phyloP scores from a whole-genome alignment of 2,329 filamentous ascomycete genomes.

The Colletotrichum lentis region DNA sequence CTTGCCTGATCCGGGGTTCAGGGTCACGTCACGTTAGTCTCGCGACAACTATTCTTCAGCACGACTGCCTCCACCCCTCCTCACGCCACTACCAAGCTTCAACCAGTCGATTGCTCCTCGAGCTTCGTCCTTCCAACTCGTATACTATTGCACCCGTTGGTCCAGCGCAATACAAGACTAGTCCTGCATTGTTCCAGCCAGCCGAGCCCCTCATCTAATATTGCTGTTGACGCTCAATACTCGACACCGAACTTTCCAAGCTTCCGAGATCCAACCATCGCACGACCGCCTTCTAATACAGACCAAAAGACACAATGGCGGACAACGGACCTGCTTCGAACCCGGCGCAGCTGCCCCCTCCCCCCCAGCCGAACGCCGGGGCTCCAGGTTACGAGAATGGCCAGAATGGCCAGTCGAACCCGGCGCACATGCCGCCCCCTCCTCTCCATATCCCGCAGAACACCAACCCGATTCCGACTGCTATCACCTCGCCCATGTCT shows the following conservation, averaged over 20 bases:
- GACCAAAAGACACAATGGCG: constrained; percentile 67
- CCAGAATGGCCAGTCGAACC: constrained; percentile 74
- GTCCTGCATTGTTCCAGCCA: constrained; percentile 26
- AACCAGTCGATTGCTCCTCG: constrained; percentile 6
- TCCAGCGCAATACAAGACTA: constrained; percentile 12
- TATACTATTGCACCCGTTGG: constrained; percentile 1
- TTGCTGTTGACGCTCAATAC: constrained; percentile 28
- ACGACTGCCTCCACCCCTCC: constrained; percentile 19
- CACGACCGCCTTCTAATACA: constrained; percentile 19
- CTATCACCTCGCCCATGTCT: constrained; percentile 87
- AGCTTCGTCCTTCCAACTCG: neutral
- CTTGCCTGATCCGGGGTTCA: constrained; percentile 25
- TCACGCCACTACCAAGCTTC: constrained; percentile 24
- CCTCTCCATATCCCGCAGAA: constrained; percentile 95
- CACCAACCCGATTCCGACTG: constrained; percentile 92
- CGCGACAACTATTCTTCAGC: constrained; percentile 15
- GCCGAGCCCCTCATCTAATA: constrained; percentile 34
- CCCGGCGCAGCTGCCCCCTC: constrained; percentile 72
- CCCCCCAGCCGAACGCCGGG: constrained; percentile 72
- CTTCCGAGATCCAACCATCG: constrained; percentile 17
- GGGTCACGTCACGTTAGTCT: constrained; percentile 34
- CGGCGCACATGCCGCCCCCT: constrained; percentile 85
- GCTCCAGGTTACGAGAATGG: constrained; percentile 80
- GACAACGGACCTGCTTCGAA: constrained; percentile 73
- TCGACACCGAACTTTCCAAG: constrained; percentile 10